Evolutionary conservation across 192 early-diverging fungal genomes (phyloP), one percentile per base, ranked within the genome.

Genomic region (Oehlia diaphana): DNA sequence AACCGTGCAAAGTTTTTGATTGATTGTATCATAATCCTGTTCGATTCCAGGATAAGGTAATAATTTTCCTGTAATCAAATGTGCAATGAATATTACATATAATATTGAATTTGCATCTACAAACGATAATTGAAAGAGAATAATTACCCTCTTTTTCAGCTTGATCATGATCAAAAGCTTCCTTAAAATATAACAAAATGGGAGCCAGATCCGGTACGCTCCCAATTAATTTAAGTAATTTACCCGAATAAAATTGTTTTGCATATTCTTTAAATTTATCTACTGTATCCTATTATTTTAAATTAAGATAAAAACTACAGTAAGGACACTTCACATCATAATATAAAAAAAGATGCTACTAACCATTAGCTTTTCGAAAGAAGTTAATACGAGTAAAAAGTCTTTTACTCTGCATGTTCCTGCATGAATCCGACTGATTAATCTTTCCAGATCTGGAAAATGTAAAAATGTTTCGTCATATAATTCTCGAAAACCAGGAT

Each of bases 361-460:
- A 84, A 90, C 89, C 74, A 75, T 80, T 72, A 80, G 89, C 79
- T 47, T 87, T 76, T 47, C 77, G 78, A 84, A 97, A 82, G 68
- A 91, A 80, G 66, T 77, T 9, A 99, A 87, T 9, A 92, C 86
- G 1, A 79, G 72, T 21, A 97, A 78, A 71, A 98, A 98, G 67
- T 98, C 96, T 53, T 92, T 89, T 19, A 97, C 93, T 69, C 91
- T 90, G 84, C 95, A 96, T 53, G 89, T 89, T 1, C 93, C 92
- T 2, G 95, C 90, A 81, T 98, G 97, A 47, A 99, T 92, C 4
- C 98, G 88, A 31, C 94, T 92, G 76, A 99, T 94, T 4, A 93
- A 87, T 31, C 98, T 90, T 83, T 99, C 98, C 31, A 99, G 81
- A 80, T 98, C 98, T 7, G 94, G 92, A 71, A 98, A 85, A 13